Conservation (phyloP, 306 rosid genomes). For the Fagus sylvatica region DNA sequence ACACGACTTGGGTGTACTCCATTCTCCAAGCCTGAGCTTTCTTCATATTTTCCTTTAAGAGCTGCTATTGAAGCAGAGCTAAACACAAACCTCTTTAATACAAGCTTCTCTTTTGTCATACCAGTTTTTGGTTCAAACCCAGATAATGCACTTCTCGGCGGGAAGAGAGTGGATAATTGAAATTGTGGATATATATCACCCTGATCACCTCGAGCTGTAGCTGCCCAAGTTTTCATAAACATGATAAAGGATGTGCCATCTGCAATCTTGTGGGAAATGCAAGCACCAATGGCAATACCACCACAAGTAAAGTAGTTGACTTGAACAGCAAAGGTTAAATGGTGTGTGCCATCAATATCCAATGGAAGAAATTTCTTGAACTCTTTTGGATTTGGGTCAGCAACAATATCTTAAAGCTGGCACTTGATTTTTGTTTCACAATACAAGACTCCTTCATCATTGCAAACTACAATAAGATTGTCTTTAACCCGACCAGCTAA, state of each 20-base stretch:
- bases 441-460: neutral
- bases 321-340: neutral
- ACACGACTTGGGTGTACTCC: neutral
- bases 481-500: no score
- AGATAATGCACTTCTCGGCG: neutral
- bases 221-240: slow-evolving; percentile 31
- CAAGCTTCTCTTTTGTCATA: slow-evolving; percentile 8
- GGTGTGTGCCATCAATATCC: no score
- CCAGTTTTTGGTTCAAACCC: slow-evolving; percentile 7
- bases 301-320: slow-evolving; percentile 22
- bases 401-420: no score
- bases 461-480: no score
- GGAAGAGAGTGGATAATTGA: slow-evolving; percentile 15
- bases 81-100: slow-evolving; percentile 20
- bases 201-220: slow-evolving; percentile 12
- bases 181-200: neutral
- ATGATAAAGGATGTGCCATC: slow-evolving; percentile 26
- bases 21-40: no score
- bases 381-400: no score
- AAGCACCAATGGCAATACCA: slow-evolving; percentile 23
- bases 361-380: no score
- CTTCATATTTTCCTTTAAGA: neutral
- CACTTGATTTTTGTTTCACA: no score
- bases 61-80: slow-evolving; percentile 3
- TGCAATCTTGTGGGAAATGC: slow-evolving; percentile 34